A percentile compares a stretch with the other conserved stretches of the same genome.
Evolutionary conservation across 768 basidiomycete species (phyloP).

Genomic region (Tricholoma furcatifolium): DNA sequence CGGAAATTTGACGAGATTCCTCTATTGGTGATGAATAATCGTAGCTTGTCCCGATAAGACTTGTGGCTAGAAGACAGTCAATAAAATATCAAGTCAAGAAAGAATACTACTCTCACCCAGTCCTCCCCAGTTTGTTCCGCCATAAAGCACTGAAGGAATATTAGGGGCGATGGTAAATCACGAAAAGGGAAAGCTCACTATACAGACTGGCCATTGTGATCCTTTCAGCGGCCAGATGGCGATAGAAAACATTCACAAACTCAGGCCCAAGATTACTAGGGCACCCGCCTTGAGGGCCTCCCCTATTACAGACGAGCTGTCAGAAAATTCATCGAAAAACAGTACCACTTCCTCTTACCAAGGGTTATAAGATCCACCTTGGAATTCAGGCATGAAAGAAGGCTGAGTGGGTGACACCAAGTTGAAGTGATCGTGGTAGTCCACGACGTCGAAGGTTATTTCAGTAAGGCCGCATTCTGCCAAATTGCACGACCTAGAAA

Average conservation of each 20-base stretch:
- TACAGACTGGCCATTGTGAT: slow-evolving; percentile 12
- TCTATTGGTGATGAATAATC: slow-evolving; percentile 11
- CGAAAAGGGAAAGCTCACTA: neutral
- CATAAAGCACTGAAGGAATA: slow-evolving; percentile 4
- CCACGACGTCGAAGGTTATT: slow-evolving; percentile 4
- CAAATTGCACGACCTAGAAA: slow-evolving; percentile 5
- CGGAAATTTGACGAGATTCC: slow-evolving; percentile 7
- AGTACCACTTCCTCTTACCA: neutral
- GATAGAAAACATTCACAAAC: slow-evolving; percentile 11
- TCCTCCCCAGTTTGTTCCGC: slow-evolving; percentile 11
- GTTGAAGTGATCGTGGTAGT: slow-evolving; percentile 9
- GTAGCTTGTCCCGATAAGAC: slow-evolving; percentile 9
- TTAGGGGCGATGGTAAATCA: too few species aligned
- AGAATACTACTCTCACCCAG: neutral
- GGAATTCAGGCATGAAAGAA: slow-evolving; percentile 9
- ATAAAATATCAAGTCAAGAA: neutral
- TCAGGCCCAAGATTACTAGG: slow-evolving; percentile 8
- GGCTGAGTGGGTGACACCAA: slow-evolving; percentile 7
- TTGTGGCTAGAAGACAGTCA: neutral
- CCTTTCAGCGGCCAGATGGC: slow-evolving; percentile 8
- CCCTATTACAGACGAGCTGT: neutral
- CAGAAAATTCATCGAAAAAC: neutral
- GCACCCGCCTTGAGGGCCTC: slow-evolving; percentile 9
- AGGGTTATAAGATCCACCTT: slow-evolving; percentile 11
- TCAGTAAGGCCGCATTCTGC: slow-evolving; percentile 5